Evolutionary conservation across 768 basidiomycete species (phyloP).

Genomic region (Boletus fagicola): DNA sequence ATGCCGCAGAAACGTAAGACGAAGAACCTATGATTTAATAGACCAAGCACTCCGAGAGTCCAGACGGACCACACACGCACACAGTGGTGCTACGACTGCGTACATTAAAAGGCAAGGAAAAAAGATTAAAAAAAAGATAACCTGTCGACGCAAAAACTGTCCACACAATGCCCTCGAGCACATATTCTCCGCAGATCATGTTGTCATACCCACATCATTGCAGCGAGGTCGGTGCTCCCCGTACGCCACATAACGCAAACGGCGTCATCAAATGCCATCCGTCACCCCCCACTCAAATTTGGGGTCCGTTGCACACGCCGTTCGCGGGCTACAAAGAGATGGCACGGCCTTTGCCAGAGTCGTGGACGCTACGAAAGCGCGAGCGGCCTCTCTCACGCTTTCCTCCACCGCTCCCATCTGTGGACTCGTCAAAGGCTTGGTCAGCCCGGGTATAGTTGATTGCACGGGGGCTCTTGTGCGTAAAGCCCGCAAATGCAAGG

Average conservation of each 20-base stretch:
- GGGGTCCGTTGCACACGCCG: constrained; percentile 31
- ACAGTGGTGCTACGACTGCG: constrained; percentile 9
- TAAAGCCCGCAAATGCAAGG: constrained; percentile 87
- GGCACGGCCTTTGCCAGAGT: constrained; percentile 70
- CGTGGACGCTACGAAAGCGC: constrained; percentile 57
- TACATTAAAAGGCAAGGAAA: constrained; percentile 17
- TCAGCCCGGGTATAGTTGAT: constrained; percentile 76
- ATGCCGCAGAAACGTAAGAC: constrained; percentile 18
- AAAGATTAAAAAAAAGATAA: constrained; percentile 2
- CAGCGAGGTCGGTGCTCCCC: constrained; percentile 30
- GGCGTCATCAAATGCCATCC: constrained; percentile 29
- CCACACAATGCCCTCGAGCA: constrained; percentile 12
- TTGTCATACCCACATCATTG: constrained; percentile 32
- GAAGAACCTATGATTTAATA: constrained; percentile 19
- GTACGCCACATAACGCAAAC: constrained; percentile 32
- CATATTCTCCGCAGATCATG: constrained; percentile 30
- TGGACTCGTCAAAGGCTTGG: constrained; percentile 61
- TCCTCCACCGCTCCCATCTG: constrained; percentile 49
- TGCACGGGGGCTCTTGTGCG: constrained; percentile 82
- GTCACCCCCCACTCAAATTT: constrained; percentile 18
- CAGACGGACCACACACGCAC: constrained; percentile 12
- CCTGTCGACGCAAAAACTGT: neutral
- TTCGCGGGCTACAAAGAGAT: constrained; percentile 67
- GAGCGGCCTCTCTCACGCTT: constrained; percentile 62
- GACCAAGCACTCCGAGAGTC: constrained; percentile 14